Evolutionary conservation across 495 filamentous ascomycete genomes (phyloP).

Genomic region (Beverwykella pulmonaria): DNA sequence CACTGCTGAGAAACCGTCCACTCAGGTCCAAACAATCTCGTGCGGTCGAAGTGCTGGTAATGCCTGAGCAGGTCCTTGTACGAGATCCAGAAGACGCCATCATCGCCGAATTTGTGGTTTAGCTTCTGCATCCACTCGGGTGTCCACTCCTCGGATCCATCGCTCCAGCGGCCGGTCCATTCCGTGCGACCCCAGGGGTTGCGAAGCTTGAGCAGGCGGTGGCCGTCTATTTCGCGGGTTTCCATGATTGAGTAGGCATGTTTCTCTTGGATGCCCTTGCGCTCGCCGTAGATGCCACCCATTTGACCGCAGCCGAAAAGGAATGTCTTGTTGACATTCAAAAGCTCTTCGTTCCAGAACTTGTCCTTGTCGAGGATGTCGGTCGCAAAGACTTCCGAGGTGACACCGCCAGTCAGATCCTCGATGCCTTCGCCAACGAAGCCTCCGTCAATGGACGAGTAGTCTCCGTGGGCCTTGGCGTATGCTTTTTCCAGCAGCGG

Average conservation of each 20-base stretch:
- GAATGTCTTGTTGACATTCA: slow-evolving; percentile 83
- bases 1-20: slow-evolving; percentile 85
- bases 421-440: slow-evolving; percentile 89
- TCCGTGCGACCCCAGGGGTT: slow-evolving; percentile 90
- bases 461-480: slow-evolving; percentile 93
- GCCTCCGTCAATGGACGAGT: slow-evolving; percentile 79
- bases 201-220: slow-evolving; percentile 73
- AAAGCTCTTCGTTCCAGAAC: slow-evolving; percentile 86
- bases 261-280: slow-evolving; percentile 76
- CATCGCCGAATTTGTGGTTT: slow-evolving; percentile 83
- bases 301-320: slow-evolving; percentile 77
- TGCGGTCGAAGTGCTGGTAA: slow-evolving; percentile 81
- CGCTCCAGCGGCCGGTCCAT: slow-evolving; percentile 59
- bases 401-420: slow-evolving; percentile 90
- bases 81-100: slow-evolving; percentile 77
- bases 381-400: slow-evolving; percentile 73
- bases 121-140: slow-evolving; percentile 81
- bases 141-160: slow-evolving; percentile 92
- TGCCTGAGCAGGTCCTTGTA: slow-evolving; percentile 83
- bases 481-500: slow-evolving; percentile 94
- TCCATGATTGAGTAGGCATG: slow-evolving; percentile 92
- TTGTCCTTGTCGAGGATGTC: slow-evolving; percentile 85
- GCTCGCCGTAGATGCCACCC: slow-evolving; percentile 54
- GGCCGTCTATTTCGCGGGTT: slow-evolving; percentile 72
- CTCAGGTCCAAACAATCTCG: slow-evolving; percentile 79